Base-by-base conservation (phyloP, 139 green algal species). In the Desmodesmus armatus region DNA sequence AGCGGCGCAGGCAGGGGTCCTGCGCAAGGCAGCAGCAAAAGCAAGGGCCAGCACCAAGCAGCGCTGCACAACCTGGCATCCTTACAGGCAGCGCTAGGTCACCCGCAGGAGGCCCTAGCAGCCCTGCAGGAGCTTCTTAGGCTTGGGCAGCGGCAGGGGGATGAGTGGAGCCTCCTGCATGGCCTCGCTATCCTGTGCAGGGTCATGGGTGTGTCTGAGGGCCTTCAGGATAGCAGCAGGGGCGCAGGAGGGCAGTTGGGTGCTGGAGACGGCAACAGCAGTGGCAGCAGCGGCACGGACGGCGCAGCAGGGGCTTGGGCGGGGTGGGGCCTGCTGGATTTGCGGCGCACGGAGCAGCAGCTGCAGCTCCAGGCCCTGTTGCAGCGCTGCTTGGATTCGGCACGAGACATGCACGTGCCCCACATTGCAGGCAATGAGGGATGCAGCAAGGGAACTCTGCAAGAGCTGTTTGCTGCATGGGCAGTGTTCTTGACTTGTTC, bases 91-190 rank as follows among this genome's bases (percentile, higher is more conserved):
- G 27, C 23, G 0, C n/a, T 82, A 25, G 76, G 55, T 27, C 76
- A 82, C 25, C 76, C 76, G 2, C 76, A 72, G 55, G 76, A 82
- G 39, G 53, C 76, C 0, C 5, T 44, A 17, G 76, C 55, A 29
- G 76, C 55, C 5, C 40, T 82, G 35, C 53, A 82, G 55, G 76
- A 82, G 27, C 55, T 82, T 53, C 53, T 82, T 1, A 29, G 76
- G 37, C 37, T 82, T 1, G 76, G 53, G 37, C 76, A 82, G 76
- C 76, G 72, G 76, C 37, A 67, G 15, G 76, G 76, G 2, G 76
- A 82, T 73, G 76, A 82, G 37, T 82, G 76, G 76, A 40, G 76
- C 35, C n/a, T 82, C 31, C 76, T 82, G 55, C 76, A 82, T 31
- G 76, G 55, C 55, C 27, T 82, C 0, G 76, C 76, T 3, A 55